Evolutionary conservation across 2,329 filamentous ascomycete species (phyloP), one percentile per base, ranked within the genome.

Genomic region (Alternaria sp.): DNA sequence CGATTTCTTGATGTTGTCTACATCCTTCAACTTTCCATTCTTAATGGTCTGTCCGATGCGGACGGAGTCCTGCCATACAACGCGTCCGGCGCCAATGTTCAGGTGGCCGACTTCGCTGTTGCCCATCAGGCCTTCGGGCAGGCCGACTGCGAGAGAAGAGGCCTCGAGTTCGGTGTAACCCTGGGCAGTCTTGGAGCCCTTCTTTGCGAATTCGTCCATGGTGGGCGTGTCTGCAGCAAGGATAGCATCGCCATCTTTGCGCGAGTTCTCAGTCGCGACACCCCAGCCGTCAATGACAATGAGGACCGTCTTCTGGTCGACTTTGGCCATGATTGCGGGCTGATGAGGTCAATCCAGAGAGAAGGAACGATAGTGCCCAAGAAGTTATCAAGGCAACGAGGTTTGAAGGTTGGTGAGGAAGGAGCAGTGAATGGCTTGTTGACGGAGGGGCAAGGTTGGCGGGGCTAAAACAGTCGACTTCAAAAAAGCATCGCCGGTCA

Each of bases 261-360:
- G 92, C 61, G 94, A 96, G 63, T 90, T 84, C 71, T 91, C 90
- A 68, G 89, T 89, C 75, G 94, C 88, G 76, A 98, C 89, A 79
- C 96, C 96, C 96, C 96, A 99, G 78, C 96, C 96, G 85, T 99
- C 96, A 86, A 99, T 99, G 84, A 98, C 96, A 88, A 99, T 91
- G 75, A 92, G 84, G 68, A 89, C 89, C 68, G 87, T 86, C 81
- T 91, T 92, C 67, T 92, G 88, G 77, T 91, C 87, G 78, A 90
- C 88, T 76, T 88, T 84, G 67, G 85, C 85, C 89, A 92, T 91
- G 70, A 78, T 85, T 81, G 71, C 68, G 64, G 61, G 56, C 21
- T 64, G 73, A 71, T 69, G 70, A 59, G 54, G 14, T 51, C 55
- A 43, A 49, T 46, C 18, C 23, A 45, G 43, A 15, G 25, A 28